A percentile compares a stretch with the other conserved stretches of the same genome.
phyloP scores from a whole-genome alignment of 2,329 filamentous ascomycete genomes.

The Ceratocystis diversiconidia region DNA sequence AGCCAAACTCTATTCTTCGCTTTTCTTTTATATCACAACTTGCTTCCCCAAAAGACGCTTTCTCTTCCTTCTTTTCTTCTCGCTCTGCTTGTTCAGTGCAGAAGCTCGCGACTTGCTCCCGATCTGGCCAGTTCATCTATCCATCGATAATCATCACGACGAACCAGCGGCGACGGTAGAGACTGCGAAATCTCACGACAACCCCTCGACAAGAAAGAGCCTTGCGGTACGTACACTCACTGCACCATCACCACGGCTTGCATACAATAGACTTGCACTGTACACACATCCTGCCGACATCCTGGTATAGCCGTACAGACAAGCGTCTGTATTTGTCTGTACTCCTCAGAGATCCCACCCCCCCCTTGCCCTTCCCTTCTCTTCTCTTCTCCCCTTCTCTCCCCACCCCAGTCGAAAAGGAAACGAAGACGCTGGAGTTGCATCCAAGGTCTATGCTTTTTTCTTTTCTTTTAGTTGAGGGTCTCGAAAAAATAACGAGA shows the following conservation, averaged over 20 bases:
- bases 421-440: constrained; percentile 16
- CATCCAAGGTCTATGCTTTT: constrained; percentile 16
- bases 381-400: background rate
- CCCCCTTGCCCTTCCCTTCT: background rate
- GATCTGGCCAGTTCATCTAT: too few species aligned
- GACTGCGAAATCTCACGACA: too few species aligned
- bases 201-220: too few species aligned
- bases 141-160: too few species aligned
- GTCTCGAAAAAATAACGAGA: constrained; percentile 1
- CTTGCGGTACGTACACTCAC: too few species aligned
- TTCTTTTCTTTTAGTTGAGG: background rate
- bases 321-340: constrained; percentile 5
- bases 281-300: background rate
- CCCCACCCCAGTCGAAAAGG: constrained; percentile 8
- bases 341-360: background rate
- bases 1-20: background rate
- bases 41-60: too few species aligned
- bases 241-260: too few species aligned
- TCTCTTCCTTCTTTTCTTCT: background rate
- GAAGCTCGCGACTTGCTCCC: background rate
- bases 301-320: background rate
- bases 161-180: too few species aligned
- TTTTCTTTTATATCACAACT: background rate
- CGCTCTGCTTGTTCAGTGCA: background rate
- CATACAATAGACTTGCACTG: background rate